phyloP scores from a whole-genome alignment of 805 yeast species.

The Sugiyamaella valdiviana region DNA sequence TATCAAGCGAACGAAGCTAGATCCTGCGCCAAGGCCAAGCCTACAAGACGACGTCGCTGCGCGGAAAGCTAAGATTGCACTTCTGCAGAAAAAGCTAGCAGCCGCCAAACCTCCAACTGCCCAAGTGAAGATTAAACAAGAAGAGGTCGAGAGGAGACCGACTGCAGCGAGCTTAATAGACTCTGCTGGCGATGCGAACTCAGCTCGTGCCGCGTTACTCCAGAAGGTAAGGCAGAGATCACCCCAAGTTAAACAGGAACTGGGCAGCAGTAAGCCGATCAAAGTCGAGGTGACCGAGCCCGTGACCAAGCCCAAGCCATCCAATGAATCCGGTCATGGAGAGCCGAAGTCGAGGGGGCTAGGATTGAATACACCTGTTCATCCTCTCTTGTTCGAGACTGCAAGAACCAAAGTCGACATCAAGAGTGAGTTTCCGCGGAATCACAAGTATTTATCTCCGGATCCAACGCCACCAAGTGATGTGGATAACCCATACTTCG shows the following conservation, averaged over 20 bases:
- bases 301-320: neutral
- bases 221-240: constrained; percentile 20
- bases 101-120: neutral
- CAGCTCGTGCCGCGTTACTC: constrained; percentile 5
- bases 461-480: neutral
- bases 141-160: neutral
- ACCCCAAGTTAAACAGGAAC: constrained; percentile 9
- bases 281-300: neutral
- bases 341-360: neutral
- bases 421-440: neutral
- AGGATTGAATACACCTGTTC: constrained; percentile 30
- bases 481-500: constrained; percentile 35
- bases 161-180: neutral
- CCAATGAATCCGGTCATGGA: too few species aligned
- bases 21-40: neutral
- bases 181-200: neutral
- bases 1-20: neutral
- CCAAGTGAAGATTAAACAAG: too few species aligned
- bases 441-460: constrained; percentile 6
- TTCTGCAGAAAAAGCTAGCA: neutral
- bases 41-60: neutral
- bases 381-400: constrained; percentile 24
- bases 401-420: neutral
- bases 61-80: neutral
- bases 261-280: neutral